Conservation (phyloP, 352 stramenopile species). For the Phytophthora boehmeriae region DNA sequence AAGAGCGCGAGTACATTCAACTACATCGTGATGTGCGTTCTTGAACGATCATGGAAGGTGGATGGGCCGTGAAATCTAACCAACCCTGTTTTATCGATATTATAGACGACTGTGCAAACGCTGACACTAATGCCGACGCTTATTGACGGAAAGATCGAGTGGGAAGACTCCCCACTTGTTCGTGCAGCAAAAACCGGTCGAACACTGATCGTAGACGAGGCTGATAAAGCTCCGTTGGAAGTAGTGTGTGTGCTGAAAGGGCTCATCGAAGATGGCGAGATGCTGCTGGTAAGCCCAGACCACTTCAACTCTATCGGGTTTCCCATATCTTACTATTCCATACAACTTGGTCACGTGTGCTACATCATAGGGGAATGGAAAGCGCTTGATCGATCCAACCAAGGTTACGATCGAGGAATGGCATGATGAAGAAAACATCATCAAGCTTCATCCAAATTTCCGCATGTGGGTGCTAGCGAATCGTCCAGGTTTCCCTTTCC, state of each 20-base stretch:
- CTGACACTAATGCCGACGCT: slow-evolving; percentile 91
- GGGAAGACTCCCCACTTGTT: slow-evolving; percentile 95
- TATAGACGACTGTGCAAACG: slow-evolving; percentile 92
- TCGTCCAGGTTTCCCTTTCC: slow-evolving; percentile 95
- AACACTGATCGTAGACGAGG: slow-evolving; percentile 95
- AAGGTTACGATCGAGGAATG: slow-evolving; percentile 72
- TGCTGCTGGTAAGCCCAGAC: slow-evolving; percentile 75
- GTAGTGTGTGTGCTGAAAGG: slow-evolving; percentile 96
- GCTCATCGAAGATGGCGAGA: slow-evolving; percentile 96
- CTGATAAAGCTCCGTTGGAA: slow-evolving; percentile 96
- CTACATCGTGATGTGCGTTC: slow-evolving; percentile 93
- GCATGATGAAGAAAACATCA: slow-evolving; percentile 80
- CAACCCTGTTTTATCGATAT: not conserved
- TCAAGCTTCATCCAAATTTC: slow-evolving; percentile 93
- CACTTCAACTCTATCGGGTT: not conserved
- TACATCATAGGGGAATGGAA: slow-evolving; percentile 79
- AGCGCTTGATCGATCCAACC: slow-evolving; percentile 74
- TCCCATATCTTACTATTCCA: not conserved
- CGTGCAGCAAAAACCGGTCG: slow-evolving; percentile 90
- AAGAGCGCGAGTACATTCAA: slow-evolving; percentile 97
- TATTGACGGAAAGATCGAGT: slow-evolving; percentile 89
- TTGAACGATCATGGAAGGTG: not conserved
- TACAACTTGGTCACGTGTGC: not conserved
- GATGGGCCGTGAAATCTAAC: not conserved
- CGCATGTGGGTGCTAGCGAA: slow-evolving; percentile 95